phyloP scores from a whole-genome alignment of 805 yeast species.

The Saccharomyces cerevisiae region DNA sequence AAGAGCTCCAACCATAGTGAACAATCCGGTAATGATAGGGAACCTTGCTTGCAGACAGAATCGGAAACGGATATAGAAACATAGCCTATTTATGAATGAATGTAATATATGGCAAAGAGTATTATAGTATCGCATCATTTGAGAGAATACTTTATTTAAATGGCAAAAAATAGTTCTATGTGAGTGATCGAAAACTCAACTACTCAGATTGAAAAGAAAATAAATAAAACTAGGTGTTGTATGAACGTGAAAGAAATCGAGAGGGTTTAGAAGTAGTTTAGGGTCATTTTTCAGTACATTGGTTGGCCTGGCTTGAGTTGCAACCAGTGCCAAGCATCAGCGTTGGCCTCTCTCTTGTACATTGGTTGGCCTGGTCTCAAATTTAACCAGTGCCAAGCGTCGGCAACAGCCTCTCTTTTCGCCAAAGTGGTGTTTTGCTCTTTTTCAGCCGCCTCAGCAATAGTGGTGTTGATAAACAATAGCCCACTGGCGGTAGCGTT shows the following conservation, averaged over 20 bases:
- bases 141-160: background rate
- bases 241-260: background rate
- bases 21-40: background rate
- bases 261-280: too few species aligned
- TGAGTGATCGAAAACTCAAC: background rate
- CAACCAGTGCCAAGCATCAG: constrained; percentile 25
- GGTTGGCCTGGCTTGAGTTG: constrained; percentile 21
- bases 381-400: constrained; percentile 14
- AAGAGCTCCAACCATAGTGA: background rate
- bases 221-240: background rate
- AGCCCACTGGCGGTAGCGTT: constrained; percentile 25
- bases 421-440: constrained; percentile 9
- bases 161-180: background rate
- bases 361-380: constrained; percentile 14
- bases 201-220: background rate
- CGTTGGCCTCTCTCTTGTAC: constrained; percentile 17
- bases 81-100: background rate
- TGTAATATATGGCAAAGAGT: background rate
- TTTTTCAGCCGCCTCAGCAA: constrained; percentile 18
- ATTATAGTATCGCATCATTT: background rate
- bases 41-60: background rate
- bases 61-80: constrained; percentile 5
- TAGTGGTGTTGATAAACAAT: constrained; percentile 27
- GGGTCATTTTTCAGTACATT: constrained; percentile 9
- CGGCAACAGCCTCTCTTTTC: constrained; percentile 27